These are phyloP conservation scores for Pyrenophora seminiperda DNA, from an alignment of 2,329 filamentous ascomycete species.

Conservation along the genomic window DNA sequence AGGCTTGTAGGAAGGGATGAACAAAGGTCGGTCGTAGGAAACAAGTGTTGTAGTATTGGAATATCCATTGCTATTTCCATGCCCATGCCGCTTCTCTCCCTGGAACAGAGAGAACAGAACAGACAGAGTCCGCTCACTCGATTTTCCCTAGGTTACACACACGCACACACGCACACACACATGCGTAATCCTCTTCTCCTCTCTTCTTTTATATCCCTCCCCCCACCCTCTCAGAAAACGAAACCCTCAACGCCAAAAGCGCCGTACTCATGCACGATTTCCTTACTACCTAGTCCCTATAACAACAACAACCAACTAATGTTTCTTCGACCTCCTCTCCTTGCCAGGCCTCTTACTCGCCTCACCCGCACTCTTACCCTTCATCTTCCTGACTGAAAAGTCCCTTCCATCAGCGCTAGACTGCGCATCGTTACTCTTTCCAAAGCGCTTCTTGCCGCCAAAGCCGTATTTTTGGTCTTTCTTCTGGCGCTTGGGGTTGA, in stretches of 20 bases:
- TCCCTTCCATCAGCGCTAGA: constrained; percentile 80
- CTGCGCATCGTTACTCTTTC: constrained; percentile 86
- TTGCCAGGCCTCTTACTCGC: constrained; percentile 43
- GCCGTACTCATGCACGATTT: constrained; percentile 26
- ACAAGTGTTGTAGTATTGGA: too few relatives aligned
- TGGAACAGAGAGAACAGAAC: too few relatives aligned
- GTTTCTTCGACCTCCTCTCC: constrained; percentile 41
- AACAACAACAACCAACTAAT: constrained; percentile 24
- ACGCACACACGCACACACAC: too few relatives aligned
- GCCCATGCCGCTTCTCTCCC: too few relatives aligned
- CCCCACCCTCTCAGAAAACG: too few relatives aligned
- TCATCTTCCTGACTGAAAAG: constrained; percentile 87
- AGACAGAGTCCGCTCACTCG: too few relatives aligned
- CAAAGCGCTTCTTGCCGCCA: constrained; percentile 90
- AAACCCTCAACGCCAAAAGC: constrained; percentile 40
- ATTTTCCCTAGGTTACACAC: too few relatives aligned
- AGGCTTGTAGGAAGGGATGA: too few relatives aligned
- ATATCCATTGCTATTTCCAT: too few relatives aligned
- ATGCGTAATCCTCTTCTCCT: too few relatives aligned
- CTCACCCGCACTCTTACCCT: constrained; percentile 54
- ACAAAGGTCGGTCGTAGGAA: too few relatives aligned
- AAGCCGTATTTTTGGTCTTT: constrained; percentile 95
- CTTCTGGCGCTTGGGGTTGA: constrained; percentile 80
- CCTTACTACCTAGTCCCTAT: not conserved
- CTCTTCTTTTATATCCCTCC: too few relatives aligned